A percentile compares a stretch with the other conserved stretches of the same genome.
These are phyloP conservation scores for Vitis riparia DNA, from an alignment of 164 flowering plant species.

Conservation along the genomic window DNA sequence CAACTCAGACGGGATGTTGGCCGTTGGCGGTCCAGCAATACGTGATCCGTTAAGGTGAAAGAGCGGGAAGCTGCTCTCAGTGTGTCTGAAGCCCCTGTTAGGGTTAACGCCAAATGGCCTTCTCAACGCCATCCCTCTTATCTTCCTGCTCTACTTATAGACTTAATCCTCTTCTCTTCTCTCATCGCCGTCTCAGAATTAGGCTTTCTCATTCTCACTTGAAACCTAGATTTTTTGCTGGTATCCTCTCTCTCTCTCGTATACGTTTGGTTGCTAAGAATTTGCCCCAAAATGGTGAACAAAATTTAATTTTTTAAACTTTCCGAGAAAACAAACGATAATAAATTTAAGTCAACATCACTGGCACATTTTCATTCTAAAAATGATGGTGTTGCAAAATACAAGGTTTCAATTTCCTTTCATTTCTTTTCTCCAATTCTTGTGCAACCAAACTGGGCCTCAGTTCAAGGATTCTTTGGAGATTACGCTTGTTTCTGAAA, in stretches of 20 bases:
- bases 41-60: no score
- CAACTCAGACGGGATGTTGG: no score
- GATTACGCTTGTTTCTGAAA: neutral
- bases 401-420: no score
- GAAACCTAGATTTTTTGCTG: slow-evolving; percentile 25
- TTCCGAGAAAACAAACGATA: no score
- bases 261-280: slow-evolving; percentile 8
- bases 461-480: neutral
- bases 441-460: neutral
- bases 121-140: no score
- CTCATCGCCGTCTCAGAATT: slow-evolving; percentile 33
- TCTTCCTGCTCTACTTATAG: slow-evolving; percentile 21
- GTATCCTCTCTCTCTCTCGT: slow-evolving; percentile 11
- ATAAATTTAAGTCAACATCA: no score
- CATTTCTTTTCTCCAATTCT: neutral
- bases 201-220: slow-evolving; percentile 25
- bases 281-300: neutral
- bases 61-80: no score
- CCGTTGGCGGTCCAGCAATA: no score
- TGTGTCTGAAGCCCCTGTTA: no score
- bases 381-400: no score
- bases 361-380: no score
- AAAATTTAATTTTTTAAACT: neutral
- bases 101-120: no score
- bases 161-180: slow-evolving; percentile 49